Percentiles rank a stretch among this genome's conserved stretches.
Conservation (phyloP, 2,329 filamentous ascomycete species). For the Aspergillus texensis region DNA sequence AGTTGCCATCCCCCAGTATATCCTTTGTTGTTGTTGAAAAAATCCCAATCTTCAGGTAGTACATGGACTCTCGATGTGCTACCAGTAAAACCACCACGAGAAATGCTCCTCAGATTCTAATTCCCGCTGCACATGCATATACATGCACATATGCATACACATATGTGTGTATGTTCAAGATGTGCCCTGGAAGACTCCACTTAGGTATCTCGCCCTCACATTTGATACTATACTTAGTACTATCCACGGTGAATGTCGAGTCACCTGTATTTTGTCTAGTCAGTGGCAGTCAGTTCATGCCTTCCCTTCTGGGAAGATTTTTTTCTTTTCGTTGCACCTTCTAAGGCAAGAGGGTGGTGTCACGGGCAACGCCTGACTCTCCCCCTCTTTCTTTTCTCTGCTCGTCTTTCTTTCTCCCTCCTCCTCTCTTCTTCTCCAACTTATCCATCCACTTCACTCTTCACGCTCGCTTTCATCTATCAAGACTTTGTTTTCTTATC, state of each 20-base stretch:
- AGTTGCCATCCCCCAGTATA: too few species aligned
- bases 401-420: not conserved
- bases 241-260: not conserved
- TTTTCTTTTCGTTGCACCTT: not conserved
- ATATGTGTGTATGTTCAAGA: not conserved
- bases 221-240: not conserved
- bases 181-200: not conserved
- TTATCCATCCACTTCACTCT: not conserved
- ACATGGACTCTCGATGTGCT: not conserved
- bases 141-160: not conserved
- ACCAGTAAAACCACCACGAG: too few species aligned
- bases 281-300: not conserved
- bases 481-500: not conserved
- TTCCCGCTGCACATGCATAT: not conserved
- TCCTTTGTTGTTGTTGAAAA: not conserved
- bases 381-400: conserved; percentile 5
- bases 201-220: not conserved
- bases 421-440: conserved; percentile 3
- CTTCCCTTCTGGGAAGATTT: not conserved
- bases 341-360: not conserved
- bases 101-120: not conserved
- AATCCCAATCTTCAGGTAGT: not conserved
- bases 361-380: conserved; percentile 2
- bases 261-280: not conserved
- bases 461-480: not conserved